Evolutionary conservation across 805 yeast species (phyloP), one percentile per base, ranked within the genome.

Genomic region (Yamadazyma akitaensis): DNA sequence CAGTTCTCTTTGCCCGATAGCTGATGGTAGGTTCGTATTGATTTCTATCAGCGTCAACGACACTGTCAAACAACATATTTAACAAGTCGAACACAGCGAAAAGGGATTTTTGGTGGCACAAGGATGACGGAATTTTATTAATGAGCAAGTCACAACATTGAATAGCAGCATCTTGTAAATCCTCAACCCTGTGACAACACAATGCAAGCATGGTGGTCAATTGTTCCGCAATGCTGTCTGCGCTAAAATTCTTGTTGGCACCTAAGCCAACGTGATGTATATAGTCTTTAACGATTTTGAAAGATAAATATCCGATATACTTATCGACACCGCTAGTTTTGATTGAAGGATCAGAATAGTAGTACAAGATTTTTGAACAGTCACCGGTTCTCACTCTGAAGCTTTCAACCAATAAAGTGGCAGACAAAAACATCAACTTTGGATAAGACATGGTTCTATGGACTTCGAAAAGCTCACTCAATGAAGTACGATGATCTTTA

Each of bases 361-460:
- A 94, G 34, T 76, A 74, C 44, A 92, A 74, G 31, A 82, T 71
- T n/a, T 82, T 81, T 0, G 95, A 82, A 53, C 96, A 85, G 53
- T 85, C 84, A 12, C 97, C 98, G 8, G 85, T 73, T 43, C 77
- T 80, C 17, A 87, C 87, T 49, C 99, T 75, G 43, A 89, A 70
- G 16, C 81, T 73, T 68, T 94, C 99, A 32, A 92, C 73, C 47
- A 90, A 75, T 3, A 85, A 72, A 0, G 96, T 75, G 0, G 98
- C 86, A 0, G 96, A 83, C 54, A 94, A 68, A 61, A 94, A 94
- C 87, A 92, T 87, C 52, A 88, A 72, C 56, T 88, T 88, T 4
- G 96, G 84, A 53, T 82, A 79, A 0, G 94, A 81, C 44, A 86
- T 56, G 12, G 65, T 60, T 35, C 82, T 62, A 47, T 77, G 82